phyloP scores from a whole-genome alignment of 805 yeast species.

The Wickerhamiella australiensis region DNA sequence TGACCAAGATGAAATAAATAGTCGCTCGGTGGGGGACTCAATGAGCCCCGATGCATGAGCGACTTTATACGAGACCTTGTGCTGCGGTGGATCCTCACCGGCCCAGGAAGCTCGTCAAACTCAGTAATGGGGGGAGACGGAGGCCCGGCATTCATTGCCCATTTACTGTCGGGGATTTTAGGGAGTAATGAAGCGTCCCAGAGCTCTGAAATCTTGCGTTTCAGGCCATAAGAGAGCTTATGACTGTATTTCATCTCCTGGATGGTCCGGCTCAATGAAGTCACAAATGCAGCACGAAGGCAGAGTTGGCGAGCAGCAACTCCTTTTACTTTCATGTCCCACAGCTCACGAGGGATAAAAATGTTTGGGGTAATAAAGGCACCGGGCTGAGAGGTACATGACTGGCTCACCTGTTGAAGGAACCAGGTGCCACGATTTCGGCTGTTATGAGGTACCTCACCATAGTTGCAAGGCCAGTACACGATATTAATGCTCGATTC shows the following conservation, averaged over 20 bases:
- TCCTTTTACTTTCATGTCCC: conserved; percentile 7
- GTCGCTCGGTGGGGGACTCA: conserved; percentile 2
- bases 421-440: conserved; percentile 12
- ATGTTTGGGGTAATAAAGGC: conserved; percentile 11
- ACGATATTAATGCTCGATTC: neutral
- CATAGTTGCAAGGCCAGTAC: neutral
- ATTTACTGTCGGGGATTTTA: neutral
- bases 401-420: conserved; percentile 7
- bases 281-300: conserved; percentile 10
- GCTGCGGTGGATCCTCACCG: conserved; percentile 1
- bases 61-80: neutral
- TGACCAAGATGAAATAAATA: neutral
- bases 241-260: conserved; percentile 1
- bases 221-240: conserved; percentile 1
- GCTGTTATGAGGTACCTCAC: conserved; percentile 2
- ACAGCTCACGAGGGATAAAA: conserved; percentile 9
- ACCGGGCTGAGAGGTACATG: conserved; percentile 6
- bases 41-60: conserved; percentile 3
- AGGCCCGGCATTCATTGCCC: neutral
- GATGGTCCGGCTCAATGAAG: conserved; percentile 2
- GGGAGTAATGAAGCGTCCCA: neutral
- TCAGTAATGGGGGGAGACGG: conserved; percentile 6
- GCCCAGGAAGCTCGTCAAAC: conserved; percentile 8
- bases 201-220: neutral
- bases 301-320: conserved; percentile 1